Evolutionary conservation across 2,329 filamentous ascomycete genomes (phyloP), one percentile per base, ranked within the genome.

Genomic region (Ophiostoma sp.): DNA sequence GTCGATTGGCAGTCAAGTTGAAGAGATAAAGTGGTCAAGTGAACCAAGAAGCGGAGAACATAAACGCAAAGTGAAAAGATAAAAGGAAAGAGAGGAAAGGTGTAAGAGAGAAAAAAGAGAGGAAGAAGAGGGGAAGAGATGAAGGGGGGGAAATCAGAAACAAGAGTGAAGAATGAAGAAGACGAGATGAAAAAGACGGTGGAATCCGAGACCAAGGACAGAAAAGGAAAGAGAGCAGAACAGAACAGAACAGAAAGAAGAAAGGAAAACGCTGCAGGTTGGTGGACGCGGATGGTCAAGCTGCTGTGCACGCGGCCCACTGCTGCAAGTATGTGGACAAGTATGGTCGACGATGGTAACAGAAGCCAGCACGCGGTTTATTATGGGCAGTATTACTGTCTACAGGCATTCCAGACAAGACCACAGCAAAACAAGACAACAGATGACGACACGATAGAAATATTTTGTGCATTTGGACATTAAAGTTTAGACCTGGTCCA

Each of bases 281-380:
- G 33, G 33, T n/a, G n/a, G n/a, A n/a, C n/a, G n/a, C n/a, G 55
- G 36, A 39, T 39, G 36, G 39, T 12, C 59, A 63, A 39, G 33
- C 33, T 63, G 31, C 33, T 22, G 61, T 15, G 61, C 61, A 64
- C 61, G 36, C 61, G 61, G 61, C 36, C 59, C 36, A 42, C 42
- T 17, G 39, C 61, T 66, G 61, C 61, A 66, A 45, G 61, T 28
- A 25, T 66, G 61, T 66, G 61, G 61, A 28, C 36, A 25, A 25
- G 50, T 9, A 22, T 45, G 22, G 36, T 11, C 39, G 61, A 45
- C 61, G 61, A 66, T 42, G 3, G 61, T 28, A 12, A 28, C 61
- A 2, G 17, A 17, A n/a, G 19, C 25, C 9, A 11, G 36, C 31
- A 50, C n/a, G 59, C 33, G 31, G 59, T 36, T 31, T 19, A n/a